phyloP scores from a whole-genome alignment of 768 basidiomycete genomes.

The Candolleomyces aberdarensis region DNA sequence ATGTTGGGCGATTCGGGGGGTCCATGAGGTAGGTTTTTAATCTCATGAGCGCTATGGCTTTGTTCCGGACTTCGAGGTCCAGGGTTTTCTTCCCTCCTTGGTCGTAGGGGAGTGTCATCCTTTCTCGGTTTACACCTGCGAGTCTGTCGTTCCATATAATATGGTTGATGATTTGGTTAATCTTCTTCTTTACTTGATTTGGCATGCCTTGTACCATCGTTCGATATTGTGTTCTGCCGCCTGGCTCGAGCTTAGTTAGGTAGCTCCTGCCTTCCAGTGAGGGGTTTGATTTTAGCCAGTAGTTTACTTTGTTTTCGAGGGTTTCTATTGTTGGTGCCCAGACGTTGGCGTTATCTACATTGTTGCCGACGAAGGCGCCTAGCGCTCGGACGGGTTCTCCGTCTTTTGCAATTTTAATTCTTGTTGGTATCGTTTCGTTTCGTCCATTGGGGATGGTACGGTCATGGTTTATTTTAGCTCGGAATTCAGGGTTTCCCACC shows the following conservation, averaged over 20 bases:
- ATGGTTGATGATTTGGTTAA: slow-evolving; percentile 14
- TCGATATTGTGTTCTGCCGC: slow-evolving; percentile 22
- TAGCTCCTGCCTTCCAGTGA: slow-evolving; percentile 16
- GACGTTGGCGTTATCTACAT: slow-evolving; percentile 10
- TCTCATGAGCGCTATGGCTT: slow-evolving; percentile 20
- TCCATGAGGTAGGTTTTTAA: slow-evolving; percentile 16
- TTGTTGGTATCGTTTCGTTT: slow-evolving; percentile 9
- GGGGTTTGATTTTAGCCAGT: slow-evolving; percentile 13
- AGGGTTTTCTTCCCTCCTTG: slow-evolving; percentile 20
- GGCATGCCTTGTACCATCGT: slow-evolving; percentile 27
- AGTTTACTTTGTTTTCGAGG: background rate
- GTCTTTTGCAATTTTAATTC: slow-evolving; percentile 28
- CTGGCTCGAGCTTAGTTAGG: slow-evolving; percentile 19
- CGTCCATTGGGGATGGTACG: background rate
- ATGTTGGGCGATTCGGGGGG: slow-evolving; percentile 12
- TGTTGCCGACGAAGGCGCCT: slow-evolving; percentile 32
- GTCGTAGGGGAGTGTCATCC: slow-evolving; percentile 11
- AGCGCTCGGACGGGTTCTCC: slow-evolving; percentile 28
- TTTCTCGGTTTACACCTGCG: slow-evolving; percentile 20
- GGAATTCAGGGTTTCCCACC: slow-evolving; percentile 21
- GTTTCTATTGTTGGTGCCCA: slow-evolving; percentile 24
- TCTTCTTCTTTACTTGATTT: slow-evolving; percentile 11
- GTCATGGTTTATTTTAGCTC: background rate
- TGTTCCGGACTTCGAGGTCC: slow-evolving; percentile 19
- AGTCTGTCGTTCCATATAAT: slow-evolving; percentile 22